Percentiles rank a stretch among this genome's conserved stretches.
Evolutionary conservation across 441 rosid genomes (phyloP).

Genomic region (Croton setiger): DNA sequence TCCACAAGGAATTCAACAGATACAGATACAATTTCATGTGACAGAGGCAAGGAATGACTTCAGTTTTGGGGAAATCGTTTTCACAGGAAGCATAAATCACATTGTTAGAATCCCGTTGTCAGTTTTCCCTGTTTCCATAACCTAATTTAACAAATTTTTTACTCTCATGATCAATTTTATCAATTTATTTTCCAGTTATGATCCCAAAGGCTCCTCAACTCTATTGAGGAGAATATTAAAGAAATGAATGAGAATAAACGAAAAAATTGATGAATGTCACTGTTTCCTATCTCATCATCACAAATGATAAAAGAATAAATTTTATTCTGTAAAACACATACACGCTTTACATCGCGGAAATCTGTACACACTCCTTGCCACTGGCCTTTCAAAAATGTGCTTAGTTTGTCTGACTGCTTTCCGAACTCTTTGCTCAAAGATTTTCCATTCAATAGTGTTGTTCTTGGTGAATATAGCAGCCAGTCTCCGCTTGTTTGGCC

Average conservation of each 20-base stretch:
- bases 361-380: conserved; percentile 76
- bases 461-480: conserved; percentile 73
- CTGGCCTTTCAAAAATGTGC: conserved; percentile 70
- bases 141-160: neutral
- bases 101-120: conserved; percentile 64
- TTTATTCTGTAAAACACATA: conserved; percentile 51
- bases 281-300: conserved; percentile 13
- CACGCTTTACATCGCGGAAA: conserved; percentile 82
- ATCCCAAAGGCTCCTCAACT: neutral
- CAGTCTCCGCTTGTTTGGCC: conserved; percentile 87
- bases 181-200: neutral
- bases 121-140: conserved; percentile 39
- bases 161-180: neutral
- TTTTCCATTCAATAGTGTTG: conserved; percentile 72
- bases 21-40: conserved; percentile 50
- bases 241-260: too few relatives aligned
- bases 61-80: conserved; percentile 72
- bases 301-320: neutral
- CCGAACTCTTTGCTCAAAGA: conserved; percentile 84
- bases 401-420: conserved; percentile 92
- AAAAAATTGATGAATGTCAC: conserved; percentile 15
- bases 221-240: neutral
- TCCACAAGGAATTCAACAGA: conserved; percentile 44
- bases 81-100: conserved; percentile 69
- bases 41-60: conserved; percentile 37